A percentile compares a stretch with the other conserved stretches of the same genome.
Evolutionary conservation across 805 yeast genomes (phyloP).

Genomic region (Saccharomycopsis malanga): DNA sequence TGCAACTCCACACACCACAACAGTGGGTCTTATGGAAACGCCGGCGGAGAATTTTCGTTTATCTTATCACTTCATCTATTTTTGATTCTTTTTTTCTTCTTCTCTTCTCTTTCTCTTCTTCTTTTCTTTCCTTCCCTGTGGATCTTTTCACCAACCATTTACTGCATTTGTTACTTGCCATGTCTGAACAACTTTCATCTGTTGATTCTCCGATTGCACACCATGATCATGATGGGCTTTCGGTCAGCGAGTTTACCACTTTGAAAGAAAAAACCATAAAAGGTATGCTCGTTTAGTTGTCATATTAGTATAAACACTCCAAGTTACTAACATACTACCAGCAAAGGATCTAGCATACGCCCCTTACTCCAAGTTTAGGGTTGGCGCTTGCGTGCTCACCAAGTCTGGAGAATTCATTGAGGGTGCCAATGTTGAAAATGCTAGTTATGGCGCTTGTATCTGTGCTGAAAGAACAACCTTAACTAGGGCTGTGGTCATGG

Average conservation of each 20-base stretch:
- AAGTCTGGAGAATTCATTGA: slow-evolving; percentile 35
- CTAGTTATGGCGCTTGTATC: slow-evolving; percentile 73
- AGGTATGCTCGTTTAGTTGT: slow-evolving; percentile 9
- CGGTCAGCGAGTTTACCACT: slow-evolving; percentile 24
- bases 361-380: slow-evolving; percentile 49
- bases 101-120: background rate
- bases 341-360: slow-evolving; percentile 40
- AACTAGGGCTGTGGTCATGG: slow-evolving; percentile 42
- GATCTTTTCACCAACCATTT: background rate
- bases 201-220: background rate
- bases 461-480: slow-evolving; percentile 75
- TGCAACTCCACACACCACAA: too few species aligned
- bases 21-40: too few species aligned
- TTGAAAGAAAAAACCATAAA: slow-evolving; percentile 28
- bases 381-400: slow-evolving; percentile 71
- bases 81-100: background rate
- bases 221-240: slow-evolving; percentile 22
- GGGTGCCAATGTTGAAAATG: slow-evolving; percentile 93
- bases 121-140: background rate
- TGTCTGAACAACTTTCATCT: background rate
- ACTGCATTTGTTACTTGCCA: background rate
- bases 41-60: too few species aligned
- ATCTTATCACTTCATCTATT: background rate
- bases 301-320: background rate
- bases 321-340: background rate